phyloP scores from a whole-genome alignment of 352 stramenopile species.

The Pelagophyceae sp. region DNA sequence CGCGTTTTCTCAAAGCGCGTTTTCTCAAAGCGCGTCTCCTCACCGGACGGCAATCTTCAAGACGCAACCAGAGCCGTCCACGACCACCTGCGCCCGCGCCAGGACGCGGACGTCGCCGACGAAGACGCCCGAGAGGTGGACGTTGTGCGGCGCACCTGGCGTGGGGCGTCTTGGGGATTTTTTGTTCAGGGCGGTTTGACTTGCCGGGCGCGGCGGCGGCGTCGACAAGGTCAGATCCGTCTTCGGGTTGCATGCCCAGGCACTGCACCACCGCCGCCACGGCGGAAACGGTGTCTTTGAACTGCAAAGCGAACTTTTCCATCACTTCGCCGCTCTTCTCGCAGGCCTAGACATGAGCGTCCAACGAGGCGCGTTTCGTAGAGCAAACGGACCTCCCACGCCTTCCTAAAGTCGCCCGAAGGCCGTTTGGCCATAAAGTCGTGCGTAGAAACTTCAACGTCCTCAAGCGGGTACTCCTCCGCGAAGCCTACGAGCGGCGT shows the following conservation, averaged over 20 bases:
- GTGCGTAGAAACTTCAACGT: conserved; percentile 81
- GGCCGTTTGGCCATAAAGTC: conserved; percentile 91
- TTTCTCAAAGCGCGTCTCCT: no score
- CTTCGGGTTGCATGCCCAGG: conserved; percentile 82
- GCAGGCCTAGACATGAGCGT: no score
- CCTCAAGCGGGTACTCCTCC: conserved; percentile 97
- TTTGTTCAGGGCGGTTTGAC: conserved; percentile 56
- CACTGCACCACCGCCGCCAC: conserved; percentile 89
- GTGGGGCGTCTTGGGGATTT: background rate
- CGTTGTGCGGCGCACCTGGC: conserved; percentile 65
- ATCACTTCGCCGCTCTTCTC: conserved; percentile 85
- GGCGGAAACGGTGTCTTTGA: conserved; percentile 90
- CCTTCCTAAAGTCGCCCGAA: conserved; percentile 86
- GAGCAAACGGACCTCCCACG: no score
- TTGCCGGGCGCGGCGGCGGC: conserved; percentile 68
- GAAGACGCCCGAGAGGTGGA: conserved; percentile 91
- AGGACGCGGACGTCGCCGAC: conserved; percentile 84
- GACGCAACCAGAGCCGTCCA: conserved; percentile 75
- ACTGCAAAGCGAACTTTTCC: conserved; percentile 87
- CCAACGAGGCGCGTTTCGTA: no score
- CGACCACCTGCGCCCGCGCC: conserved; percentile 85
- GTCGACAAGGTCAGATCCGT: background rate
- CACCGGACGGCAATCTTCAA: conserved; percentile 95
- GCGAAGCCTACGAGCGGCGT: conserved; percentile 81
- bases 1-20: no score